Conservation (phyloP, 768 basidiomycete species). For the Leucocoprinus leucothites region DNA sequence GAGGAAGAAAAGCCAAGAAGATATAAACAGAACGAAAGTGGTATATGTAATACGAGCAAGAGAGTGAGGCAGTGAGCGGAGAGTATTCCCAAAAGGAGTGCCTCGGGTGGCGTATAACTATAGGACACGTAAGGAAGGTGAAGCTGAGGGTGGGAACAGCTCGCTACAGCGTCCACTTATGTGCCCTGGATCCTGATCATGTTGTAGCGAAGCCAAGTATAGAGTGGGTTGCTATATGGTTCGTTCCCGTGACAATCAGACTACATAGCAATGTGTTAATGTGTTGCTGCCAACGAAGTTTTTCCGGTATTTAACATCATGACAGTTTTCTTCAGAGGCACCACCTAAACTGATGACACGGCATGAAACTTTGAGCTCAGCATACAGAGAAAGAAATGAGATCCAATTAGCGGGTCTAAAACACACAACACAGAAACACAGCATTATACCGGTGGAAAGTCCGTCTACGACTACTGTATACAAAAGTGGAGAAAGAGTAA, state of each 20-base stretch:
- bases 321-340: not conserved
- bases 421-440: constrained; percentile 20
- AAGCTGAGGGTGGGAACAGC: too few species aligned
- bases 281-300: not conserved
- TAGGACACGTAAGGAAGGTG: too few species aligned
- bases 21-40: not conserved
- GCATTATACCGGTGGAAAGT: constrained; percentile 14
- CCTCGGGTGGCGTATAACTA: too few species aligned
- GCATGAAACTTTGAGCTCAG: not conserved
- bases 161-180: too few species aligned
- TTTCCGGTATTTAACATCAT: not conserved
- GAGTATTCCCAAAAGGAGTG: not conserved
- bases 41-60: not conserved
- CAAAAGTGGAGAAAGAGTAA: constrained; percentile 15
- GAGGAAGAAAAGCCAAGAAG: not conserved
- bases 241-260: constrained; percentile 2
- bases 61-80: not conserved
- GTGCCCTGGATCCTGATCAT: too few species aligned
- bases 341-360: not conserved
- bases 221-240: not conserved
- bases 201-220: too few species aligned
- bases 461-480: constrained; percentile 26
- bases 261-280: not conserved
- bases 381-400: constrained; percentile 8
- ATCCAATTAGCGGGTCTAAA: constrained; percentile 24